Conservation (phyloP, 2,329 filamentous ascomycete genomes). For the Drechslerella stenobrocha region DNA sequence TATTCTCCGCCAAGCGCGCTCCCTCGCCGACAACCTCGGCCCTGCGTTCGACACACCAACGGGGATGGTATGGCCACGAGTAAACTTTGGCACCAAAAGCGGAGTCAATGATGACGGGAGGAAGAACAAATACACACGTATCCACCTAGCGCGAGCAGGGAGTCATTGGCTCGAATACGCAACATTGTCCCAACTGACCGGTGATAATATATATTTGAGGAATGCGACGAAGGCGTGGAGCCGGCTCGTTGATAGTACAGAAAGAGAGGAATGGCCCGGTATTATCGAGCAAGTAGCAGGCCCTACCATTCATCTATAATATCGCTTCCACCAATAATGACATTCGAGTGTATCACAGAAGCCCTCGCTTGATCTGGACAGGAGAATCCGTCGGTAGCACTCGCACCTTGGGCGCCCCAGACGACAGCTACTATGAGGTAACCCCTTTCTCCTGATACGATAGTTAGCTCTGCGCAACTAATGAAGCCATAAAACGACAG, state of each 20-base stretch:
- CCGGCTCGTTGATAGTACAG: conserved; percentile 56
- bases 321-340: background rate
- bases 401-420: conserved; percentile 58
- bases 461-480: background rate
- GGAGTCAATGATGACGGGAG: conserved; percentile 22
- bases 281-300: conserved; percentile 55
- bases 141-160: conserved; percentile 57
- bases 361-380: conserved; percentile 58
- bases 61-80: conserved; percentile 63
- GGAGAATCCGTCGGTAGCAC: conserved; percentile 56
- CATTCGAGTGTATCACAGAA: conserved; percentile 38
- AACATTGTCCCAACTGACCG: conserved; percentile 56
- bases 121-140: conserved; percentile 53
- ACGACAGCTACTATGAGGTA: conserved; percentile 55
- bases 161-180: conserved; percentile 59
- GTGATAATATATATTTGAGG: conserved; percentile 55
- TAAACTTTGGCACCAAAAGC: conserved; percentile 16
- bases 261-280: conserved; percentile 55
- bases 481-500: conserved; percentile 52
- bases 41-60: conserved; percentile 76
- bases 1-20: conserved; percentile 69
- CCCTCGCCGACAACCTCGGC: conserved; percentile 72
- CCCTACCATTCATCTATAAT: too few species aligned
- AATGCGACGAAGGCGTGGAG: conserved; percentile 58
- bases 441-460: background rate